Conservation (phyloP, 1,284 basidiomycete species). For the Filobasidium uniguttulatum region DNA sequence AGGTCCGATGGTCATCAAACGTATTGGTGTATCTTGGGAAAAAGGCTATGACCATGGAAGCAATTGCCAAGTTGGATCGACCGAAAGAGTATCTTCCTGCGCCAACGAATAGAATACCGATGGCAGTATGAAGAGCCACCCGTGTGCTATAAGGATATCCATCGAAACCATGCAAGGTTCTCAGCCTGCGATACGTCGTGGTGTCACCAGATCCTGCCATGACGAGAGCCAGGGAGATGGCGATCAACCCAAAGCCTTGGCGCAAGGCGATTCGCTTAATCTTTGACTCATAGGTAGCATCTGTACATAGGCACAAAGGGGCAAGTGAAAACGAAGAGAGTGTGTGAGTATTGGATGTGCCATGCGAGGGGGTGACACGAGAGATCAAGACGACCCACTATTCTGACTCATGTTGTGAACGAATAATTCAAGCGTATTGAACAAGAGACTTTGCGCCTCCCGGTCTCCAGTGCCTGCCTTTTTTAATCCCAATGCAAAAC, state of each 20-base stretch:
- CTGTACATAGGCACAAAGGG: too few species aligned
- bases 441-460: constrained; percentile 42
- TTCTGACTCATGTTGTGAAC: background rate
- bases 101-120: constrained; percentile 88
- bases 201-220: constrained; percentile 96
- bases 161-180: constrained; percentile 69
- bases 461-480: constrained; percentile 83
- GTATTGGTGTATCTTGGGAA: constrained; percentile 71
- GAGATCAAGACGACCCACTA: background rate
- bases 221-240: constrained; percentile 72
- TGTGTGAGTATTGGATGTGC: background rate
- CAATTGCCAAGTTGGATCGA: constrained; percentile 79
- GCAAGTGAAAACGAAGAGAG: background rate
- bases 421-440: background rate
- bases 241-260: constrained; percentile 74
- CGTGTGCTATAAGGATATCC: constrained; percentile 59
- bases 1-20: constrained; percentile 76
- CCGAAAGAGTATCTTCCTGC: constrained; percentile 85
- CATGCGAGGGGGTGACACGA: background rate
- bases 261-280: constrained; percentile 75
- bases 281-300: constrained; percentile 63
- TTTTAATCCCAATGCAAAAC: constrained; percentile 82
- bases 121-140: constrained; percentile 76
- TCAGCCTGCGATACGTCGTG: constrained; percentile 70
- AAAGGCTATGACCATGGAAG: constrained; percentile 75